phyloP scores from a whole-genome alignment of 805 yeast species.

The Teunomyces kruisii region DNA sequence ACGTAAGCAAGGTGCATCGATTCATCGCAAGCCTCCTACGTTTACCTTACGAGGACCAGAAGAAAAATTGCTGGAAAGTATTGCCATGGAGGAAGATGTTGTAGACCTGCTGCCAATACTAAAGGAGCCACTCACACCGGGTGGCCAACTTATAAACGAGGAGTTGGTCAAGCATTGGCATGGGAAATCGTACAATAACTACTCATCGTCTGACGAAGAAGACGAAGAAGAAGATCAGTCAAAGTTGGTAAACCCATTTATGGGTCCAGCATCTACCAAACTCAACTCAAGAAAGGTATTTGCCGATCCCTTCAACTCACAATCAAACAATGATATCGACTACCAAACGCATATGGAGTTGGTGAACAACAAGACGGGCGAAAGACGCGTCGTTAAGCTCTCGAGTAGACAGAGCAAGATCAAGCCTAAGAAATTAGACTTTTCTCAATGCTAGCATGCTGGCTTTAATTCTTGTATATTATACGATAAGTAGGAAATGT shows the following conservation, averaged over 20 bases:
- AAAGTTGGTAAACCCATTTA: constrained; percentile 23
- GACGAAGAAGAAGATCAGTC: constrained; percentile 12
- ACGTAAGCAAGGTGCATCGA: neutral
- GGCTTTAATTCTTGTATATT: constrained; percentile 1
- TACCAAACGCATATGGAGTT: constrained; percentile 23
- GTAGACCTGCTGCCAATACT: neutral
- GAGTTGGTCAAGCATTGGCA: constrained; percentile 37
- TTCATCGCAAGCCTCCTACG: neutral
- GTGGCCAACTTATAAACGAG: constrained; percentile 32
- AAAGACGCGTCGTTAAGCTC: constrained; percentile 30
- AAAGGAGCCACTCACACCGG: constrained; percentile 27
- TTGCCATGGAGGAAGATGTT: constrained; percentile 23
- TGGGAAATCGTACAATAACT: constrained; percentile 29
- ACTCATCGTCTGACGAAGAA: constrained; percentile 30
- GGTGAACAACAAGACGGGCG: constrained; percentile 39
- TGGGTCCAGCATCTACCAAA: constrained; percentile 6
- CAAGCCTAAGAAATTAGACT: constrained; percentile 40
- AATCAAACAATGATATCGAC: constrained; percentile 9
- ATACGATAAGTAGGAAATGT: neutral
- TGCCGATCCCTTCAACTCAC: constrained; percentile 10
- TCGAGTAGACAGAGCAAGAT: constrained; percentile 32
- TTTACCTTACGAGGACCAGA: neutral
- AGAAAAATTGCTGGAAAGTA: constrained; percentile 6
- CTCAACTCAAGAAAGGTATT: constrained; percentile 5
- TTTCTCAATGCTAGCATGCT: constrained; percentile 10